A percentile compares a stretch with the other conserved stretches of the same genome.
Evolutionary conservation across 352 stramenopile genomes (phyloP).

Genomic region (Salisapilia sapeloensis): DNA sequence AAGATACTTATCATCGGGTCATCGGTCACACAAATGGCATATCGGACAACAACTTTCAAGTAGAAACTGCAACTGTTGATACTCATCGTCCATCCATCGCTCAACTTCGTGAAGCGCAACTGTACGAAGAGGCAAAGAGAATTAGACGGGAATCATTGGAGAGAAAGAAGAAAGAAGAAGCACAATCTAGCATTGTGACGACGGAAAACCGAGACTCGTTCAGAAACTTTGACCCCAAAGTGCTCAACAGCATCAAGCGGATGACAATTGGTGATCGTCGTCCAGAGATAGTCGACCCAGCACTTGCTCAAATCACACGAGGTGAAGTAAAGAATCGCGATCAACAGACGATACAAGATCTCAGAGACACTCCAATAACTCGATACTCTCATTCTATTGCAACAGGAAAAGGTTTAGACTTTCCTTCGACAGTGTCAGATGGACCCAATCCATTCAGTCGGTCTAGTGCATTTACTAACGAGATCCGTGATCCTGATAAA

Average conservation of each 20-base stretch:
- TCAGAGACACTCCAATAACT: slow-evolving; percentile 24
- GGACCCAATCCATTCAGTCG: slow-evolving; percentile 36
- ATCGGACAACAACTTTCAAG: no score
- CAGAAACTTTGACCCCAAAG: slow-evolving; percentile 12
- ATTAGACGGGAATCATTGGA: no score
- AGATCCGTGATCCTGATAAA: slow-evolving; percentile 41
- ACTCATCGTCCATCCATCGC: no score
- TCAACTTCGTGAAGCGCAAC: no score
- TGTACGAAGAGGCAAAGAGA: no score
- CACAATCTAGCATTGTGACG: no score
- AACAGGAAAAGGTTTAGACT: slow-evolving; percentile 36
- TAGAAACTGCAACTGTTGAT: no score
- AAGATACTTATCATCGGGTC: no score
- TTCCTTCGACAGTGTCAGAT: slow-evolving; percentile 27
- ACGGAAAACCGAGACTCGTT: slow-evolving; percentile 21
- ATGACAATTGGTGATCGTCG: slow-evolving; percentile 41
- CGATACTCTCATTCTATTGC: slow-evolving; percentile 50
- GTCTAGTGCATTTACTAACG: slow-evolving; percentile 57
- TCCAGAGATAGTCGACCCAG: slow-evolving; percentile 20
- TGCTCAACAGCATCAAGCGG: slow-evolving; percentile 11
- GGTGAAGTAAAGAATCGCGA: slow-evolving; percentile 57
- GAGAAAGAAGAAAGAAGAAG: no score
- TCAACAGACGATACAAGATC: slow-evolving; percentile 34
- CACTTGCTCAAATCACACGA: slow-evolving; percentile 42
- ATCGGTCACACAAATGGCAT: no score